Conservation (phyloP, 805 yeast genomes). For the Kurtzmaniella cleridarum region DNA sequence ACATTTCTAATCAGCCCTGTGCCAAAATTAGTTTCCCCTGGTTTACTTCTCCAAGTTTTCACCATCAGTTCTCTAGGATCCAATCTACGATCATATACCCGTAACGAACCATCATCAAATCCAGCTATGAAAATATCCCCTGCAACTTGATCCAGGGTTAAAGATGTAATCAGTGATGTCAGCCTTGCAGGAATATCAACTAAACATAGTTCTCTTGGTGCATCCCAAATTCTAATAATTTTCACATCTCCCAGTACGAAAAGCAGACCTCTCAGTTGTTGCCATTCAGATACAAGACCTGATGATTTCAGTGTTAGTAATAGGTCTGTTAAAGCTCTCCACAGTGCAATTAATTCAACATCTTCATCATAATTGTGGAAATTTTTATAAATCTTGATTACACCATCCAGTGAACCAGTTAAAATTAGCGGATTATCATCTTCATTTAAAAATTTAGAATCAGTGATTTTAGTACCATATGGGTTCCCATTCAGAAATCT, state of each 20-base stretch:
- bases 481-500: constrained; percentile 82
- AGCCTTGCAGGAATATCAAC: constrained; percentile 89
- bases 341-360: constrained; percentile 68
- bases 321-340: constrained; percentile 91
- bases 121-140: constrained; percentile 90
- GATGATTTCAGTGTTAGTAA: constrained; percentile 73
- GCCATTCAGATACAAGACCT: constrained; percentile 92
- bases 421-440: constrained; percentile 83
- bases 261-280: constrained; percentile 87
- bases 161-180: constrained; percentile 77
- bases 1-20: constrained; percentile 65
- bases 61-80: constrained; percentile 85
- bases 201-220: constrained; percentile 83
- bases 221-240: constrained; percentile 92
- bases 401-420: constrained; percentile 92
- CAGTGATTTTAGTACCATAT: constrained; percentile 83
- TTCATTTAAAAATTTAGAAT: constrained; percentile 79
- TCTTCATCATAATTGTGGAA: constrained; percentile 44
- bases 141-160: constrained; percentile 93
- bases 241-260: constrained; percentile 94
- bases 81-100: constrained; percentile 86
- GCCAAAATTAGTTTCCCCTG: constrained; percentile 12
- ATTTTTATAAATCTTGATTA: constrained; percentile 78
- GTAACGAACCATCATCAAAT: constrained; percentile 80
- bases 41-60: constrained; percentile 57